phyloP scores from a whole-genome alignment of 1,284 basidiomycete genomes.

The Moesziomyces aphidis region DNA sequence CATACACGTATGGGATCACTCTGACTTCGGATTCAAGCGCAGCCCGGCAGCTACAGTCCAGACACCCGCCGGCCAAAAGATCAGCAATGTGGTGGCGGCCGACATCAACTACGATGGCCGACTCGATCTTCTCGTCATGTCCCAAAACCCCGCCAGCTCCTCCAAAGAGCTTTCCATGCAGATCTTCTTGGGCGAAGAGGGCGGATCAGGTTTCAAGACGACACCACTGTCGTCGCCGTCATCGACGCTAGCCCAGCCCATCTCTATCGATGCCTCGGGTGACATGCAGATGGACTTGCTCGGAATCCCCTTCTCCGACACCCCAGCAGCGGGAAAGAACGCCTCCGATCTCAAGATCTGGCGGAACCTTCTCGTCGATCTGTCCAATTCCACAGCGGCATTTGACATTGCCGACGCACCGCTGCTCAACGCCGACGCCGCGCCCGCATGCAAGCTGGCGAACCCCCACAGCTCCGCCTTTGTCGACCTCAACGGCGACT shows the following conservation, averaged over 20 bases:
- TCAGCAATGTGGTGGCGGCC: constrained; percentile 83
- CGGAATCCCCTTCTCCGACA: constrained; percentile 73
- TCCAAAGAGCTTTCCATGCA: constrained; percentile 33
- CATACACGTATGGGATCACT: constrained; percentile 85
- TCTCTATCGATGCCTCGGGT: constrained; percentile 86
- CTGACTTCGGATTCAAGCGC: constrained; percentile 73
- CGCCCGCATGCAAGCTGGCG: constrained; percentile 75
- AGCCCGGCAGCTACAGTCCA: constrained; percentile 69
- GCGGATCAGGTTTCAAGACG: constrained; percentile 41
- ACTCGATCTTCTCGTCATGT: constrained; percentile 89
- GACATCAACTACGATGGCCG: constrained; percentile 93
- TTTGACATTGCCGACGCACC: constrained; percentile 34
- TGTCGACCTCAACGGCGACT: constrained; percentile 96
- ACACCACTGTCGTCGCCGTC: constrained; percentile 72
- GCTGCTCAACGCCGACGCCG: constrained; percentile 23
- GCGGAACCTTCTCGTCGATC: constrained; percentile 48
- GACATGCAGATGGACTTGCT: constrained; percentile 90
- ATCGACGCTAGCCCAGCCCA: constrained; percentile 81
- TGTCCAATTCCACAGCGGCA: constrained; percentile 20
- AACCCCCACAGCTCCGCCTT: constrained; percentile 94
- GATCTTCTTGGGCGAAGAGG: constrained; percentile 43
- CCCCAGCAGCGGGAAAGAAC: constrained; percentile 12
- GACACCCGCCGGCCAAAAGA: constrained; percentile 43
- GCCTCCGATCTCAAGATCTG: constrained; percentile 47
- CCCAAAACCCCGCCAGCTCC: constrained; percentile 23